Base-by-base conservation (phyloP, 1,284 basidiomycete genomes). In the Rhodotorula mucilaginosa region DNA sequence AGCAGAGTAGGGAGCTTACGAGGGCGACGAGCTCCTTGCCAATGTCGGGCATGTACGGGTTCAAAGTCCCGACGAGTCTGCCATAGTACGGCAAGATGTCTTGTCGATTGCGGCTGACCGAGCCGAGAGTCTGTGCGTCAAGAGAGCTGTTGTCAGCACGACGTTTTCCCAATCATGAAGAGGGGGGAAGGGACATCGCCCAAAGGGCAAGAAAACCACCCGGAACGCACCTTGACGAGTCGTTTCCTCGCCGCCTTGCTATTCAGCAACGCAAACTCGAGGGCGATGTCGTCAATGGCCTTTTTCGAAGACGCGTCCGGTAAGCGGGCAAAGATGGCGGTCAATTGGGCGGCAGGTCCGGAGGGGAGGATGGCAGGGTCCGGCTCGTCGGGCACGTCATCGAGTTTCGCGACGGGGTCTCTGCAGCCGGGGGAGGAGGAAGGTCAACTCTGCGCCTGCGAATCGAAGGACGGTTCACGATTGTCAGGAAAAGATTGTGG, bases 261-360 rank as follows among this genome's bases (percentile, higher is more conserved):
- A 80, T 98, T 98, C 70, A 98, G 84, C 79, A 95, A 93, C 0
- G 93, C 93, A 81, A 99, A 98, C 75, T 99, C 96, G 51, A 97
- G 88, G 0, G 95, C 94, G 26, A 91, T 90, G 80, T 95, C 92
- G 80, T 99, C 97, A 68, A 99, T 92, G 78, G 94, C 83, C 6
- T 88, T 87, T n/a, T 92, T 87, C 79, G 96, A 98, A 12, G 91
- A 95, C 31, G 93, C 91, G 79, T 98, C 93, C 0, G 95, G 91
- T 39, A 99, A 85, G 23, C 93, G 89, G n/a, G 90, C 89, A 57
- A 99, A 88, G n/a, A 99, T 84, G 1, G 92, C 90, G 2, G 91
- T 93, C 58, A 99, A 86, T 65, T 97, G 87, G 68, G 97, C 95
- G 0, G 93, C 92, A 4, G 95, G 94, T 1, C 93, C 96, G 72